Base-by-base conservation (phyloP, 768 basidiomycete species). In the Roridomyces roridus region DNA sequence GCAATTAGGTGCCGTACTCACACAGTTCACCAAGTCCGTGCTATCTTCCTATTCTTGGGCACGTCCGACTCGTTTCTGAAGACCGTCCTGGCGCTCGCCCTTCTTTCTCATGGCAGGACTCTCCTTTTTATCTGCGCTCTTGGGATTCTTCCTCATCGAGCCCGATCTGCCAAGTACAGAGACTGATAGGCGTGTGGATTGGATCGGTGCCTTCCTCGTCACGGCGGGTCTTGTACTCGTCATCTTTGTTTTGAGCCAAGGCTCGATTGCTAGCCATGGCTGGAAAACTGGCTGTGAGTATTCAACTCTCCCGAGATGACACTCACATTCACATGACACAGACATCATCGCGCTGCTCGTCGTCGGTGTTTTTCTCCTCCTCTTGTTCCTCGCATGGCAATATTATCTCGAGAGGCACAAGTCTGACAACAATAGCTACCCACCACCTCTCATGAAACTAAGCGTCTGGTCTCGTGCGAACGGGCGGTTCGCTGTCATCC, bases 261-360 rank as follows among this genome's bases (percentile, higher is more conserved):
- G 84, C 4, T 76, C 79, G 12, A 72, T 77, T 20, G 87, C 85
- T 4, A 75, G 80, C 0, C 46, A 83, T 6, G 81, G 83, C 10
- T 92, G 88, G 88, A 72, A 66, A 34, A 86, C 86, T 1, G 65
- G 60, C 28, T 65, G 66, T 67, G 18, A 25, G 67, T 59, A 31
- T 41, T 45, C 34, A 31, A 37, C 36, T 51, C 17, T 15, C 25
- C 5, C 9, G 1, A 7, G 2, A 9, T 5, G 5, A 12, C 42
- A 18, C 34, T 45, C n/a, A 31, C 18, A 35, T 21, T 52, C n/a
- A 62, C 34, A 24, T 18, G 51, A 2, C 14, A 21, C 37, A 74
- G 89, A 91, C 68, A 89, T 92, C 64, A 85, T 92, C 44, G 83
- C 75, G 0, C 76, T 86, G 4, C 74, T 93, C 35, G 70, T 89